phyloP scores from a whole-genome alignment of 305 asterid species.

The Stenogyne calaminthoides region DNA sequence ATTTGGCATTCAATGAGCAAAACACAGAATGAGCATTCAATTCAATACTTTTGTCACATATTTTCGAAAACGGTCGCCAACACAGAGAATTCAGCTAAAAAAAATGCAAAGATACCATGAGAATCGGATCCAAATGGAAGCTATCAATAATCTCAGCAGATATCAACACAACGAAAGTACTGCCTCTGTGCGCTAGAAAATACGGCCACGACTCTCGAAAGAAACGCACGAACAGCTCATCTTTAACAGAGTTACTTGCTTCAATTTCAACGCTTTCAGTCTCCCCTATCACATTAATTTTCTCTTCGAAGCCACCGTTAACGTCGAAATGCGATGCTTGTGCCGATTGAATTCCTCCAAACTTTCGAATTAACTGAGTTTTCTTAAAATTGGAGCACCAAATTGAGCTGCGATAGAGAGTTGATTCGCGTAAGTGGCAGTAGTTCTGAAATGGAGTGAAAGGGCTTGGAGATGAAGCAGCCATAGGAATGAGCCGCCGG shows the following conservation, averaged over 20 bases:
- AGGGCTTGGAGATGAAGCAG: slow-evolving; percentile 41
- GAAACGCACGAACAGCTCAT: slow-evolving; percentile 76
- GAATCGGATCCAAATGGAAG: slow-evolving; percentile 71
- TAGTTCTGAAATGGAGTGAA: slow-evolving; percentile 36
- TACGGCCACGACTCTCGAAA: slow-evolving; percentile 96
- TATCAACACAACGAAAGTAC: slow-evolving; percentile 79
- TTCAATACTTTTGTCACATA: background rate
- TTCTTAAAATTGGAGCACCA: slow-evolving; percentile 28
- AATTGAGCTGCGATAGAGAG: slow-evolving; percentile 24
- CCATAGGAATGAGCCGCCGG: slow-evolving; percentile 41
- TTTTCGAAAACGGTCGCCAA: background rate
- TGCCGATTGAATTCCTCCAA: slow-evolving; percentile 30
- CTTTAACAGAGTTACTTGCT: slow-evolving; percentile 47
- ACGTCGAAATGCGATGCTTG: slow-evolving; percentile 20
- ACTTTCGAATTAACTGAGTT: slow-evolving; percentile 22
- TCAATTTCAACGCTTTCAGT: slow-evolving; percentile 41
- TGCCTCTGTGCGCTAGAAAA: slow-evolving; percentile 83
- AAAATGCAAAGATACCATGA: slow-evolving; percentile 53
- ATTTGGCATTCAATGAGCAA: background rate
- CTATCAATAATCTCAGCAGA: slow-evolving; percentile 88
- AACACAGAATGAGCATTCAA: slow-evolving; percentile 13
- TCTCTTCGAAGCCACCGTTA: slow-evolving; percentile 22
- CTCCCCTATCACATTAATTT: slow-evolving; percentile 45
- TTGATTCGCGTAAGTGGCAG: slow-evolving; percentile 11
- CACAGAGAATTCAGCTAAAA: background rate